These are phyloP conservation scores for Colletotrichum neosansevieriae DNA, from an alignment of 2,329 filamentous ascomycete genomes.

Conservation along the genomic window DNA sequence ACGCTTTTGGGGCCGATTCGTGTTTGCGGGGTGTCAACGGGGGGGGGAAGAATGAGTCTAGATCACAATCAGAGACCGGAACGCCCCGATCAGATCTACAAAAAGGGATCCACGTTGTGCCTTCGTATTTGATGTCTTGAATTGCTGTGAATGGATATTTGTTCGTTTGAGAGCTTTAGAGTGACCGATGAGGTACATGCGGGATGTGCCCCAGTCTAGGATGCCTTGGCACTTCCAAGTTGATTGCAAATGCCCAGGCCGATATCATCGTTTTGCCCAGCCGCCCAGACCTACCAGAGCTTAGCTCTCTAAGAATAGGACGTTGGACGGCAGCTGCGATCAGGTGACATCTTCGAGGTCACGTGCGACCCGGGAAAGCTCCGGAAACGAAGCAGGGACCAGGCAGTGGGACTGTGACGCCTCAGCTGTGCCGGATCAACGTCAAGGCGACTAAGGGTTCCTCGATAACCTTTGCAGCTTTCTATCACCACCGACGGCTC, in stretches of 20 bases:
- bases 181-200: neutral
- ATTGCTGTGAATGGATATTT: neutral
- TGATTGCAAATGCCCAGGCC: conserved; percentile 13
- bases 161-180: neutral
- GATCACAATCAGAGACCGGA: conserved; percentile 9
- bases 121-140: conserved; percentile 5
- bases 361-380: neutral
- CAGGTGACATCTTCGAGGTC: neutral
- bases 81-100: conserved; percentile 19
- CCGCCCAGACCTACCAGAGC: conserved; percentile 11
- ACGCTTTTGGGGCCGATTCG: conserved; percentile 27
- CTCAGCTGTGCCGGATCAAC: conserved; percentile 39
- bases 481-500: conserved; percentile 19
- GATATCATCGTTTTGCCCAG: neutral
- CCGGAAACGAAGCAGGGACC: conserved; percentile 7
- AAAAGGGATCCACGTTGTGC: conserved; percentile 3
- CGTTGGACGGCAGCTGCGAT: neutral
- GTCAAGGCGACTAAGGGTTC: conserved; percentile 33
- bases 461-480: conserved; percentile 20
- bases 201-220: neutral
- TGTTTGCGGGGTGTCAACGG: conserved; percentile 34
- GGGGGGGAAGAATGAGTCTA: conserved; percentile 21
- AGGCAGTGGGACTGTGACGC: conserved; percentile 37
- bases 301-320: neutral
- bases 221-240: neutral